A percentile compares a stretch with the other conserved stretches of the same genome.
Evolutionary conservation across 2,329 filamentous ascomycete genomes (phyloP).

Genomic region (Phialocephala subalpina): DNA sequence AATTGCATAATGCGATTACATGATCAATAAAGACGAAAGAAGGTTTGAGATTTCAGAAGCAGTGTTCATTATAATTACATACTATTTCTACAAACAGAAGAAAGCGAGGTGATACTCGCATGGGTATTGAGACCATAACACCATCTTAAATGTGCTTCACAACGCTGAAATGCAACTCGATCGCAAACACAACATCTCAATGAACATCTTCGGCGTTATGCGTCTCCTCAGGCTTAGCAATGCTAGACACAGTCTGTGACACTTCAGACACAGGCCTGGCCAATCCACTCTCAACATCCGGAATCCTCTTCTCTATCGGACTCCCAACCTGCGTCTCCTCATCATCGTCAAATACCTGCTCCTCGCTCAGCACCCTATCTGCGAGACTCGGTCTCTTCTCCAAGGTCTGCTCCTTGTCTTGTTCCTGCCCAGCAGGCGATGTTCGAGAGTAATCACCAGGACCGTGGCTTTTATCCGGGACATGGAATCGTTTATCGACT

Average conservation of each 20-base stretch:
- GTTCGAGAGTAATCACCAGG: slow-evolving; percentile 54
- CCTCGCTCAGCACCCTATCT: slow-evolving; percentile 19
- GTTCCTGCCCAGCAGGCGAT: slow-evolving; percentile 2
- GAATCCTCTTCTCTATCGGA: not conserved
- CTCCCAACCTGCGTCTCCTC: slow-evolving; percentile 4
- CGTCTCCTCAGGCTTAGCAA: no score
- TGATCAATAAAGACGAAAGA: not conserved
- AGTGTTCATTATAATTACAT: not conserved
- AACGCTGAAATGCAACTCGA: not conserved
- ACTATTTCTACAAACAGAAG: not conserved
- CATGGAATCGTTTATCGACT: slow-evolving; percentile 78
- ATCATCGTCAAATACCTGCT: not conserved
- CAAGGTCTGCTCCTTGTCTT: not conserved
- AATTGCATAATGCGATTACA: not conserved
- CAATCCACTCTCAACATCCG: not conserved
- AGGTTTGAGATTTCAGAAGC: not conserved
- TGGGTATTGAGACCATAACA: not conserved
- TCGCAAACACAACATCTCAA: not conserved
- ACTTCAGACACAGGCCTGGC: no score
- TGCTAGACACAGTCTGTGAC: no score
- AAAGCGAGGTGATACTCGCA: slow-evolving; percentile 2
- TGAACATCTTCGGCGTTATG: not conserved
- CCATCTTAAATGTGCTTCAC: not conserved
- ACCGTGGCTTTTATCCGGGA: slow-evolving; percentile 73
- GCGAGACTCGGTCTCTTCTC: slow-evolving; percentile 18